Conservation (phyloP, 1,139 yeast genomes). For the Taphrina communis region DNA sequence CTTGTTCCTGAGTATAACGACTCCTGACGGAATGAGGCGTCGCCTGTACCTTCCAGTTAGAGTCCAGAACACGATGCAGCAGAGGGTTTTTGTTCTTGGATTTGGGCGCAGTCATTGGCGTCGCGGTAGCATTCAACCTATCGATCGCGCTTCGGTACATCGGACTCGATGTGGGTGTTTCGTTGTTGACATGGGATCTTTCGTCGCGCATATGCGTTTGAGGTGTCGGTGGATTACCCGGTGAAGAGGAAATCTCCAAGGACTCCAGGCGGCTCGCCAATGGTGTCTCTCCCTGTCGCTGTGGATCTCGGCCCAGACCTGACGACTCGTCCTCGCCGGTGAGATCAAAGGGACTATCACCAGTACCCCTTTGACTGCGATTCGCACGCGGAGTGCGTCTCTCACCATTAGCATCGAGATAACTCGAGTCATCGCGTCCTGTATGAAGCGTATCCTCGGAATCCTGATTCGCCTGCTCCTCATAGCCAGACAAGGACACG, state of each 20-base stretch:
- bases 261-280: constrained; percentile 12
- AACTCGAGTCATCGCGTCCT: constrained; percentile 32
- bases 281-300: constrained; percentile 13
- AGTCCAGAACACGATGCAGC: constrained; percentile 52
- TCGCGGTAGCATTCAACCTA: constrained; percentile 17
- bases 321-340: constrained; percentile 39
- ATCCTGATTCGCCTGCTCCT: constrained; percentile 54
- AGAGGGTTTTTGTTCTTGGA: constrained; percentile 45
- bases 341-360: constrained; percentile 28
- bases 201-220: constrained; percentile 15
- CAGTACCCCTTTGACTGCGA: constrained; percentile 31
- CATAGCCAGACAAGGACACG: constrained; percentile 65
- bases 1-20: constrained; percentile 9
- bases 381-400: constrained; percentile 19
- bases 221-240: constrained; percentile 24
- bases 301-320: constrained; percentile 16
- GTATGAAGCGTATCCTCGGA: constrained; percentile 37
- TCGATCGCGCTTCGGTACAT: constrained; percentile 12
- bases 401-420: constrained; percentile 29
- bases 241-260: constrained; percentile 22
- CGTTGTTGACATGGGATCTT: constrained; percentile 3
- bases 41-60: constrained; percentile 52
- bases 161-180: constrained; percentile 27
- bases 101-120: constrained; percentile 45
- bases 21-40: constrained; percentile 48